Base-by-base conservation (phyloP, 2,329 filamentous ascomycete species). In the Phaeosphaeria sp. region DNA sequence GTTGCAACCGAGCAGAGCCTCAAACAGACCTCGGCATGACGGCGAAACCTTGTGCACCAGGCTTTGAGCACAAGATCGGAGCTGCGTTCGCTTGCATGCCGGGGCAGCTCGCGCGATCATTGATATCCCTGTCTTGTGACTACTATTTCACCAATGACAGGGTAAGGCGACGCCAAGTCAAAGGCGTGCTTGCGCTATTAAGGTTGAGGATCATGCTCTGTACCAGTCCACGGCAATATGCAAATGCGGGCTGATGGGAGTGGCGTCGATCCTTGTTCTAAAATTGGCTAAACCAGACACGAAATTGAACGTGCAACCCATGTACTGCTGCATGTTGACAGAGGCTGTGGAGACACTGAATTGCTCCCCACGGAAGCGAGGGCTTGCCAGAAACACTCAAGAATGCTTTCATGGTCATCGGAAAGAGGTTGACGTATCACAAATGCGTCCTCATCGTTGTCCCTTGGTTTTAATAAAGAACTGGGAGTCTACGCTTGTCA, bases 231-330 rank as follows among this genome's bases (percentile, higher is more conserved):
- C 50, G 47, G 52, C 54, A 63, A 58, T 63, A 60, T 47, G 33
- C 36, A 33, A 25, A 44, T 57, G 60, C 61, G 65, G 55, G 53
- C 55, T 65, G 64, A 64, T 64, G 61, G 60, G 48, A 52, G 58
- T 65, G 60, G 60, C 63, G 67, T 51, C 43, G 63, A 69, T 74
- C 66, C 24, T 65, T 74, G 55, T 60, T 66, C 46, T 55, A 45
- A 55, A 62, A 24, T 44, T 57, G 67, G 68, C 43, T 71, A 68
- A 71, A 67, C 56, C 60, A 59, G 54, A 68, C 63, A 65, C 64
- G 55, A 65, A 56, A 53, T 21, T 59, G 53, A 59, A 65, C 59
- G 60, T 57, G 59, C 59, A 56, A 62, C 58, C 57, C 61, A 58
- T 59, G 47, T 39, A 47, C 6, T 55, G n/a, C 47, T 50, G 49